phyloP scores from a whole-genome alignment of 1,284 basidiomycete species.

The Rhodotorula sp. region DNA sequence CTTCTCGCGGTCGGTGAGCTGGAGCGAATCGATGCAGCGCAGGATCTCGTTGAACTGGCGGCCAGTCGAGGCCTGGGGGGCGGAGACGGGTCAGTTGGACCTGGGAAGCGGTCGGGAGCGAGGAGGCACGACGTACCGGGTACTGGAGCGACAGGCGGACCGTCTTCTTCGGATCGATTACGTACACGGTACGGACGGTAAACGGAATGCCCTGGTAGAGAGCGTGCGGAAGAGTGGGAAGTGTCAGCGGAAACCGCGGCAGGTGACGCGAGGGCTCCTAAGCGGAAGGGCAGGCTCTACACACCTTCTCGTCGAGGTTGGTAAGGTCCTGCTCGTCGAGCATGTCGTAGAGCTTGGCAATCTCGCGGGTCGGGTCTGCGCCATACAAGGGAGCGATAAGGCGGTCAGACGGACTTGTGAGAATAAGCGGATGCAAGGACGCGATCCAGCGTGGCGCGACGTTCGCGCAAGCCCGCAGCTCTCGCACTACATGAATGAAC shows the following conservation, averaged over 20 bases:
- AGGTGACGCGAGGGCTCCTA: too few species aligned
- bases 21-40: slow-evolving; percentile 80
- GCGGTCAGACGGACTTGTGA: slow-evolving; percentile 52
- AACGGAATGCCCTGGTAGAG: background rate
- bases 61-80: slow-evolving; percentile 54
- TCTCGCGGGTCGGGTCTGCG: slow-evolving; percentile 75
- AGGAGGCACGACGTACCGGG: slow-evolving; percentile 58
- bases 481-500: slow-evolving; percentile 49
- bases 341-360: slow-evolving; percentile 87
- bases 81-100: slow-evolving; percentile 55
- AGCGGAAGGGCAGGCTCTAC: slow-evolving; percentile 32
- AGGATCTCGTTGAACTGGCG: slow-evolving; percentile 54
- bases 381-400: too few species aligned
- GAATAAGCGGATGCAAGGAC: too few species aligned
- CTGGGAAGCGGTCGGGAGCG: slow-evolving; percentile 58
- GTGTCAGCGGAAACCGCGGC: background rate
- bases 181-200: slow-evolving; percentile 40
- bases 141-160: slow-evolving; percentile 77
- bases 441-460: too few species aligned
- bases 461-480: too few species aligned
- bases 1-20: slow-evolving; percentile 85
- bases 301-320: slow-evolving; percentile 79
- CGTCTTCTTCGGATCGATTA: slow-evolving; percentile 84
- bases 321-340: slow-evolving; percentile 88
- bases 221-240: slow-evolving; percentile 53